Conservation (phyloP, 192 early-diverging fungal genomes). For the Phlyctochytrium bullatum region DNA sequence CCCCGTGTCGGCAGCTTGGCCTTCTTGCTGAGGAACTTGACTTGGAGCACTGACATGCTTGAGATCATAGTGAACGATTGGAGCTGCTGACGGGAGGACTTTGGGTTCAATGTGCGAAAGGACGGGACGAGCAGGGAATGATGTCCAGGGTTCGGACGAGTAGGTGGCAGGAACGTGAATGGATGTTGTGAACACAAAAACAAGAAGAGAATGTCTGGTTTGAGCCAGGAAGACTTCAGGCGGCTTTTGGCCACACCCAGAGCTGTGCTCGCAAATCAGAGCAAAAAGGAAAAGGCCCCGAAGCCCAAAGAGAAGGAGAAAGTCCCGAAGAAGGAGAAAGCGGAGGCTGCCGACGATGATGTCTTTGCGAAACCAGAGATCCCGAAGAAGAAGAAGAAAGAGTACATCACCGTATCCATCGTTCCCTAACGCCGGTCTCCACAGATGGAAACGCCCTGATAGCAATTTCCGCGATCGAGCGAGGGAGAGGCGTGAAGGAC, state of each 20-base stretch:
- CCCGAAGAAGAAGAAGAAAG: conserved; percentile 42
- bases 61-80: no score
- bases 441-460: conserved; percentile 18
- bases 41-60: conserved; percentile 45
- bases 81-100: no score
- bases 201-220: conserved; percentile 34
- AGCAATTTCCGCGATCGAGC: conserved; percentile 83
- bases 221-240: conserved; percentile 79
- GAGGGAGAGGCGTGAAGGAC: conserved; percentile 77
- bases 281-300: conserved; percentile 21
- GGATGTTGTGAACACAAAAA: no score
- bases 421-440: neutral
- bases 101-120: no score
- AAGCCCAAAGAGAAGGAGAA: conserved; percentile 31
- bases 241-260: conserved; percentile 73
- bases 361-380: conserved; percentile 47
- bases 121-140: no score
- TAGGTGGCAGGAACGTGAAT: no score
- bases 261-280: conserved; percentile 16
- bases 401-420: neutral
- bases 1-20: conserved; percentile 80
- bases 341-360: conserved; percentile 20
- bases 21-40: conserved; percentile 68
- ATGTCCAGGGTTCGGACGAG: no score
- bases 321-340: conserved; percentile 10